phyloP scores from a whole-genome alignment of 306 rosid genomes.

The Sophora flavescens region DNA sequence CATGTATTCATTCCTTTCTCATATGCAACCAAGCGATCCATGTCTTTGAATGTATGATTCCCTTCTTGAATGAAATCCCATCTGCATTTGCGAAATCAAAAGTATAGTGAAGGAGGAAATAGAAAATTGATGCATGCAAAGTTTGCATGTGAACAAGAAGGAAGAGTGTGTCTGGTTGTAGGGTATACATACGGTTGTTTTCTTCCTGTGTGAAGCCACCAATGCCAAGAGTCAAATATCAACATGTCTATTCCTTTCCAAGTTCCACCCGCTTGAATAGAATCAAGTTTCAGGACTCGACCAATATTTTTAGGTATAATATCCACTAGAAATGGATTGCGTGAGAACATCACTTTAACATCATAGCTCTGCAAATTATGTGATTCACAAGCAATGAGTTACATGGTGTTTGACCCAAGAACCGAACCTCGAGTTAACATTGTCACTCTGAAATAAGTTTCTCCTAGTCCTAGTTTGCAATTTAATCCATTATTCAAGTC shows the following conservation, averaged over 20 bases:
- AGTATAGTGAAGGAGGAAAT: not conserved
- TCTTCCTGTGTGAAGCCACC: conserved; percentile 33
- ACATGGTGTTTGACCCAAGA: not conserved
- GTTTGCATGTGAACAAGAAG: not conserved
- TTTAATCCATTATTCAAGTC: too few species aligned
- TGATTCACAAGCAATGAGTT: not conserved
- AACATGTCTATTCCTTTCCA: conserved; percentile 59
- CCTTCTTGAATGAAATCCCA: conserved; percentile 77
- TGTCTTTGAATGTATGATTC: conserved; percentile 41
- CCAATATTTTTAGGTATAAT: conserved; percentile 42
- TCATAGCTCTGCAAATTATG: conserved; percentile 46
- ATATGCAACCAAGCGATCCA: conserved; percentile 43
- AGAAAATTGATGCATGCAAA: not conserved
- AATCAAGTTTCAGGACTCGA: conserved; percentile 52
- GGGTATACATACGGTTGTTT: conserved; percentile 56
- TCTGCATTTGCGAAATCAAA: conserved; percentile 43
- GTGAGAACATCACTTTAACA: conserved; percentile 53
- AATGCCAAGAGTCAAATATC: conserved; percentile 69
- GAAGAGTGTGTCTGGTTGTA: not conserved
- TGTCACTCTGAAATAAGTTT: too few species aligned
- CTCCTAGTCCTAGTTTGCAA: too few species aligned
- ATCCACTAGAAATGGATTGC: conserved; percentile 61
- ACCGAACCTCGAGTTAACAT: too few species aligned
- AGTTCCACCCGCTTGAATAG: conserved; percentile 39
- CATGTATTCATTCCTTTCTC: conserved; percentile 78